Base-by-base conservation (phyloP, 306 rosid genomes). In the Quillaja saponaria region DNA sequence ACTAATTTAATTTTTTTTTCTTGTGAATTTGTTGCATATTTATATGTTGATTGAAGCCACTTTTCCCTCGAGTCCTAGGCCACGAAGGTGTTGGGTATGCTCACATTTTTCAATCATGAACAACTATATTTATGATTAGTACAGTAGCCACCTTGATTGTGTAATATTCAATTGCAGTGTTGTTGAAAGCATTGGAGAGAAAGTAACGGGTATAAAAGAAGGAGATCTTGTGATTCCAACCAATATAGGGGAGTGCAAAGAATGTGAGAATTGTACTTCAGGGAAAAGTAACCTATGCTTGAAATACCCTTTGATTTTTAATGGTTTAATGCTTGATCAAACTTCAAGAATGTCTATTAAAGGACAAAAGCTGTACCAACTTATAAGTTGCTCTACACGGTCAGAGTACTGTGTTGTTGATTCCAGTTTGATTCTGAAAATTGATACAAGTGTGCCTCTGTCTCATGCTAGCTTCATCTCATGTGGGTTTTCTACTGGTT, bases 41-140 rank as follows among this genome's bases (percentile, higher is more conserved):
- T 25, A 25, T 25, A 4, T 25, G 1, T 4, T 55, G 20, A 7
- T 60, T 66, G 50, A 78, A 84, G 84, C 61, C 57, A 16, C 39
- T 35, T 12, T 81, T 58, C 66, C 90, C 90, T 55, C 54, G 72
- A 61, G 84, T 77, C 46, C 67, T 73, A 19, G 87, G 87, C 7
- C 90, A 81, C 13, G 90, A 84, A 71, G 90, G 90, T 40, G 78
- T 84, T 18, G 87, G 90, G 90, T 80, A 46, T 18, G 65, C 45
- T 28, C 49, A 8, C 1, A 49, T 5, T 10, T 33, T 31, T 10
- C 42, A n/a, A 25, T 55, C 31, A 13, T 11, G 0, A 11, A 1
- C 13, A 12, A 11, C 0, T 8, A 25, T 25, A 25, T 25, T 25
- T 25, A n/a, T n/a, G 6, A 55, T 11, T 13, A 2, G 6, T 10